Evolutionary conservation across 1,284 basidiomycete species (phyloP), one percentile per base, ranked within the genome.

Genomic region (Bjerkandera adusta): DNA sequence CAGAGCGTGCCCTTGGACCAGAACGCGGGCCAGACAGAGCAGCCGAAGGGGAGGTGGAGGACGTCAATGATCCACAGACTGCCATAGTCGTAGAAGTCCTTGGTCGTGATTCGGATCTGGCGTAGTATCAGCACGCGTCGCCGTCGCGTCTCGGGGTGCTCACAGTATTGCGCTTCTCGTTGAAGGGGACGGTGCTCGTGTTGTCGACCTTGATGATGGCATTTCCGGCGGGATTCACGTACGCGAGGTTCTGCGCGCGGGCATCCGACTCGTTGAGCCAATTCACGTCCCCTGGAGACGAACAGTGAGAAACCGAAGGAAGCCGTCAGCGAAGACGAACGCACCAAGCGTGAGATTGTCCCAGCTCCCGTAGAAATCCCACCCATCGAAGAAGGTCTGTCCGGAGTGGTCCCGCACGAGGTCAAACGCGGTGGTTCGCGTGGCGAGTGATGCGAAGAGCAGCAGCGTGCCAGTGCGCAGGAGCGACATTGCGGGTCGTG

Each of bases 161-260:
- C 56, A 85, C 79, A 5, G 81, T 75, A 51, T 82, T 75, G 15
- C 83, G 70, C 59, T 78, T 77, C 24, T 71, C 55, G 48, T 72
- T 73, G 36, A 63, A 67, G 1, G 69, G 58, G 1, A 83, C 70
- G 32, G 63, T 69, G 1, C 72, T 72, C 1, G 68, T 65, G 55
- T 83, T 81, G 60, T 83, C 82, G 12, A 83, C 81, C 52, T 65
- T 70, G 45, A 87, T 68, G 51, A 87, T 72, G 1, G 77, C 81
- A 49, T 77, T 69, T 5, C 79, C 78, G 3, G 68, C 70, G 22
- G 57, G 58, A 57, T 83, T 78, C 37, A 82, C 61, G 56, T 75
- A 83, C 3, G 78, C 73, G n/a, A 86, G 66, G 16, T 65, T 58
- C 48, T 70, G 60, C 10, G 66, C 32, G 16, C 59, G 58, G 2